phyloP scores from a whole-genome alignment of 257 asterid species.

The Solanum stenotomum region DNA sequence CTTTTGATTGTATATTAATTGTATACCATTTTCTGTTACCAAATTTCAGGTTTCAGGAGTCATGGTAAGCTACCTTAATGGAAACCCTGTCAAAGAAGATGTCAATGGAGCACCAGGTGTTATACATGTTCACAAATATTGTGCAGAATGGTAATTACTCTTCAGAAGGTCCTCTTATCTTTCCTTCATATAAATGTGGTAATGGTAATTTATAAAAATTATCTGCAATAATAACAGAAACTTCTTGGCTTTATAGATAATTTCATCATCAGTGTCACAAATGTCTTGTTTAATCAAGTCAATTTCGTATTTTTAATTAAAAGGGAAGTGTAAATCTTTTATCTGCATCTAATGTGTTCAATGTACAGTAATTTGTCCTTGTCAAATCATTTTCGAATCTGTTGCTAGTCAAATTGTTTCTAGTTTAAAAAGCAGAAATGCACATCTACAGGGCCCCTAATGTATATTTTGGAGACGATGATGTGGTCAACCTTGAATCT shows the following conservation, averaged over 20 bases:
- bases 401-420: neutral
- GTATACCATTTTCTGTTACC: neutral
- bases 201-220: neutral
- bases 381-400: neutral
- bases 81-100: conserved; percentile 37
- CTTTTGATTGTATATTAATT: neutral
- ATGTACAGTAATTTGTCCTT: neutral
- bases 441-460: conserved; percentile 84
- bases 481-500: conserved; percentile 61
- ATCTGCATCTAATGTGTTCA: neutral
- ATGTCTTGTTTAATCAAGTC: neutral
- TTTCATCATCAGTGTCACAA: neutral
- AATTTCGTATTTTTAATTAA: neutral
- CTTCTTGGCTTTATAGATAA: neutral
- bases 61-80: conserved; percentile 64
- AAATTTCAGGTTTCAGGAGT: conserved; percentile 58
- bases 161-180: neutral
- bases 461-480: conserved; percentile 64
- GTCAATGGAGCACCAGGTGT: conserved; percentile 22
- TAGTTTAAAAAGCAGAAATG: neutral
- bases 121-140: conserved; percentile 60
- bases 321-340: neutral
- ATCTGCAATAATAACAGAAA: neutral
- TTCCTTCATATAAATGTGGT: neutral
- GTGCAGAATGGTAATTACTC: conserved; percentile 77